phyloP scores from a whole-genome alignment of 2,329 filamentous ascomycete species.

The Chrysoporthe cubensis region DNA sequence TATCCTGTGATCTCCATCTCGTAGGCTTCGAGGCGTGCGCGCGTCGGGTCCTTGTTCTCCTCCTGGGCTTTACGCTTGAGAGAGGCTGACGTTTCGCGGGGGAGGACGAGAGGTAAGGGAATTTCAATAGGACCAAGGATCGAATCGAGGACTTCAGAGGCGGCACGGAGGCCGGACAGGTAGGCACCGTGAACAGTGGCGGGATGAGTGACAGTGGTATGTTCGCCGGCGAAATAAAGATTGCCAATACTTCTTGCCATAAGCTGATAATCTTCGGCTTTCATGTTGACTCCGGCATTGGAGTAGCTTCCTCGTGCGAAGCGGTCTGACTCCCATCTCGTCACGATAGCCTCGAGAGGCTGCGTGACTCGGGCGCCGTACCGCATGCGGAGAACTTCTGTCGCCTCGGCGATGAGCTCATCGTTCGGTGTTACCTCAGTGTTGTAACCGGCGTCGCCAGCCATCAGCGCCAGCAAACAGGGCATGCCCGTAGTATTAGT shows the following conservation, averaged over 20 bases:
- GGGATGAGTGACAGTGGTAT: constrained; percentile 93
- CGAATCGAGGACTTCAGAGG: constrained; percentile 79
- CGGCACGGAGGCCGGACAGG: constrained; percentile 86
- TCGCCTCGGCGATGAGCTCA: constrained; percentile 79
- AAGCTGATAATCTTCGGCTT: constrained; percentile 84
- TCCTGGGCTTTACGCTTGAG: constrained; percentile 60
- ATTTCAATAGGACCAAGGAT: constrained; percentile 82
- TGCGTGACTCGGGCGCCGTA: constrained; percentile 68
- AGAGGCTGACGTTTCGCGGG: constrained; percentile 55
- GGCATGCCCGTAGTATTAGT: constrained; percentile 87
- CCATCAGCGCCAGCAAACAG: constrained; percentile 90
- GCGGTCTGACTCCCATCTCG: constrained; percentile 86
- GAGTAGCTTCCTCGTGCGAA: constrained; percentile 97
- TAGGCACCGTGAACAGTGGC: constrained; percentile 98
- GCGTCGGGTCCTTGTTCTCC: constrained; percentile 51
- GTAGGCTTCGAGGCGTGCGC: constrained; percentile 60
- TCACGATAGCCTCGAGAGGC: constrained; percentile 85
- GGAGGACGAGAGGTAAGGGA: constrained; percentile 73
- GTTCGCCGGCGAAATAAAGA: constrained; percentile 93
- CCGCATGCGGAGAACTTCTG: constrained; percentile 74
- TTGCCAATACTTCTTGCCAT: constrained; percentile 88
- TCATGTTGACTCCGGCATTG: constrained; percentile 82
- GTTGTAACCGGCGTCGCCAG: constrained; percentile 88
- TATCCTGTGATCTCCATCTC: constrained; percentile 58
- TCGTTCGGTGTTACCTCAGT: constrained; percentile 79